A percentile compares a stretch with the other conserved stretches of the same genome.
phyloP scores from a whole-genome alignment of 306 rosid genomes.

The Carpinus fangiana region DNA sequence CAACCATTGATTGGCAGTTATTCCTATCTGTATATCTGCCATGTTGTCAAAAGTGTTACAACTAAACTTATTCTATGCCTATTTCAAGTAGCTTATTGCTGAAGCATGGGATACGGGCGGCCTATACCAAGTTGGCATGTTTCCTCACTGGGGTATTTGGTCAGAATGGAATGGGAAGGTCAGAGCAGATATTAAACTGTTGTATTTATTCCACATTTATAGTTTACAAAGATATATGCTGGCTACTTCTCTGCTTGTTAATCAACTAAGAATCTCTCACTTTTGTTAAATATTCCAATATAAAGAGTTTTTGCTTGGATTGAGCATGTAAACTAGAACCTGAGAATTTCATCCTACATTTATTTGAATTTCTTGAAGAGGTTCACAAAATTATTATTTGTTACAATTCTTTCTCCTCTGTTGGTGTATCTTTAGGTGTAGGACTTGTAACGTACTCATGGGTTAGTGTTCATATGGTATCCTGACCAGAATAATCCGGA shows the following conservation, averaged over 20 bases:
- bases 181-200: constrained; percentile 34
- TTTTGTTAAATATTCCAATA: neutral
- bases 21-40: constrained; percentile 10
- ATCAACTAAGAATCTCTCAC: neutral
- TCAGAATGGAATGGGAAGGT: constrained; percentile 99
- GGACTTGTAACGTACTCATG: neutral
- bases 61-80: constrained; percentile 23
- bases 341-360: neutral
- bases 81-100: constrained; percentile 75
- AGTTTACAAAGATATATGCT: neutral
- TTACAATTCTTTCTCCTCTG: neutral
- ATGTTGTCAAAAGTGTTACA: constrained; percentile 2
- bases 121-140: constrained; percentile 91
- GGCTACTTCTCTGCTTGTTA: neutral
- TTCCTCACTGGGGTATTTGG: constrained; percentile 98
- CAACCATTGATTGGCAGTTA: constrained; percentile 9
- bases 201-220: constrained; percentile 2
- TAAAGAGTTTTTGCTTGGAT: neutral
- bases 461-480: neutral
- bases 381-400: neutral
- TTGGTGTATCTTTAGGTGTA: neutral
- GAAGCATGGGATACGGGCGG: constrained; percentile 99
- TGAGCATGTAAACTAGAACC: neutral
- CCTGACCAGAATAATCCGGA: neutral
- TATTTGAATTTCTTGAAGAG: neutral